Percentiles rank a stretch among this genome's conserved stretches.
phyloP scores from a whole-genome alignment of 345 rosid species.

The Rhodomyrtus tomentosa region DNA sequence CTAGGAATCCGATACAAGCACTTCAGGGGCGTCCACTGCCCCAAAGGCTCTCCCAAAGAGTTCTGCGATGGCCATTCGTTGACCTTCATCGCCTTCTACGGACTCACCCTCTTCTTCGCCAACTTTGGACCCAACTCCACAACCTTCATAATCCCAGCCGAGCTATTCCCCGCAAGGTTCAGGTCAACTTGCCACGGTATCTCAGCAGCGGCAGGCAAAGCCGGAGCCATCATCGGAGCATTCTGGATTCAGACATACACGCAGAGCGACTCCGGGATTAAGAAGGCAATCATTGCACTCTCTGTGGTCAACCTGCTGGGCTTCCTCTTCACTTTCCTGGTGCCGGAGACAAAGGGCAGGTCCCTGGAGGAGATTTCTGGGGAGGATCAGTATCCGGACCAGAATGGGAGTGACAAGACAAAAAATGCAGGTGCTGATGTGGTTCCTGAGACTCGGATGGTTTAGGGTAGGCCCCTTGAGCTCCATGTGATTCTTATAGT shows the following conservation, averaged over 20 bases:
- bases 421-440: background rate
- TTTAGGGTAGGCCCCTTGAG: slow-evolving; percentile 1
- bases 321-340: slow-evolving; percentile 44
- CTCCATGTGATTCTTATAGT: background rate
- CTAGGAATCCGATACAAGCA: slow-evolving; percentile 19
- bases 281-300: slow-evolving; percentile 32
- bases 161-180: slow-evolving; percentile 52
- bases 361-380: slow-evolving; percentile 60
- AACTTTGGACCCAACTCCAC: slow-evolving; percentile 68
- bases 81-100: slow-evolving; percentile 26
- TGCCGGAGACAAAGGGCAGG: slow-evolving; percentile 60
- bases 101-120: slow-evolving; percentile 50
- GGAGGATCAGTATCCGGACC: slow-evolving; percentile 15
- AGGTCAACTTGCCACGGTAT: slow-evolving; percentile 60
- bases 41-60: background rate
- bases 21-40: slow-evolving; percentile 21
- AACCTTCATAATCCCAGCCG: slow-evolving; percentile 57
- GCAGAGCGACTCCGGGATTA: slow-evolving; percentile 15
- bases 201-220: slow-evolving; percentile 51
- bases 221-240: slow-evolving; percentile 52
- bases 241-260: slow-evolving; percentile 44
- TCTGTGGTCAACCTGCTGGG: slow-evolving; percentile 43
- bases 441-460: slow-evolving; percentile 13
- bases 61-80: slow-evolving; percentile 17
- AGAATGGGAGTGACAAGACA: background rate